These are phyloP conservation scores for Crithidia acanthocephali DNA, from an alignment of 208 protist species.

Conservation along the genomic window DNA sequence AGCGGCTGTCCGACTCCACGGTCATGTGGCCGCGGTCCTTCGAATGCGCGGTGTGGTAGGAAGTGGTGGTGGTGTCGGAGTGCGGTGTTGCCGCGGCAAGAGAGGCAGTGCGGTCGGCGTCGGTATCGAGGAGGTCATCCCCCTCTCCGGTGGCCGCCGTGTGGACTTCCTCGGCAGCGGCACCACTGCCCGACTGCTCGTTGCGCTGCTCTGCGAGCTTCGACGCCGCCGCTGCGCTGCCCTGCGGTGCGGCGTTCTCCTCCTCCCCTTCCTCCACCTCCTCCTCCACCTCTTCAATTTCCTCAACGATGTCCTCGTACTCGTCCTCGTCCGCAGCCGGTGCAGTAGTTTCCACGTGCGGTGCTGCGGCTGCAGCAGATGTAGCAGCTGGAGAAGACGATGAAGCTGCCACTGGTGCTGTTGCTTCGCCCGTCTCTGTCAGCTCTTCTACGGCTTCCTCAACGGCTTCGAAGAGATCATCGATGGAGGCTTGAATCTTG, in stretches of 20 bases:
- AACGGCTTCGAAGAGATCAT: not conserved
- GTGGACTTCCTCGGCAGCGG: not conserved
- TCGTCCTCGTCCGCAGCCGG: conserved; percentile 31
- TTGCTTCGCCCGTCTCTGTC: not conserved
- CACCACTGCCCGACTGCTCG: not conserved
- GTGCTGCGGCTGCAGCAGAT: not conserved
- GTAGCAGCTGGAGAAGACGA: not conserved
- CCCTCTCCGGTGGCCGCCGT: not conserved
- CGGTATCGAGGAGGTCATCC: not conserved
- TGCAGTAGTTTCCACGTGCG: not conserved
- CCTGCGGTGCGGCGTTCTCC: too few relatives aligned
- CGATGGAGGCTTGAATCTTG: not conserved
- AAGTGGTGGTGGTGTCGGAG: not conserved
- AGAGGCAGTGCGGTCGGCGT: not conserved
- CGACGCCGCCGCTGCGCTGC: not conserved
- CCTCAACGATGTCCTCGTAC: conserved; percentile 27
- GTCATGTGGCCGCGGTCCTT: conserved; percentile 18
- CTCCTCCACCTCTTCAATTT: conserved; percentile 31
- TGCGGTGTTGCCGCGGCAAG: too few relatives aligned
- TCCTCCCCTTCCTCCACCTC: conserved; percentile 11
- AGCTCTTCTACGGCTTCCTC: not conserved
- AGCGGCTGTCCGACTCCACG: conserved; percentile 24
- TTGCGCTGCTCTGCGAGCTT: not conserved
- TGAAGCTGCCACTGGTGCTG: not conserved
- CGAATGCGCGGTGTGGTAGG: not conserved